phyloP scores from a whole-genome alignment of 192 early-diverging fungal species.

The Coemansia sp. region DNA sequence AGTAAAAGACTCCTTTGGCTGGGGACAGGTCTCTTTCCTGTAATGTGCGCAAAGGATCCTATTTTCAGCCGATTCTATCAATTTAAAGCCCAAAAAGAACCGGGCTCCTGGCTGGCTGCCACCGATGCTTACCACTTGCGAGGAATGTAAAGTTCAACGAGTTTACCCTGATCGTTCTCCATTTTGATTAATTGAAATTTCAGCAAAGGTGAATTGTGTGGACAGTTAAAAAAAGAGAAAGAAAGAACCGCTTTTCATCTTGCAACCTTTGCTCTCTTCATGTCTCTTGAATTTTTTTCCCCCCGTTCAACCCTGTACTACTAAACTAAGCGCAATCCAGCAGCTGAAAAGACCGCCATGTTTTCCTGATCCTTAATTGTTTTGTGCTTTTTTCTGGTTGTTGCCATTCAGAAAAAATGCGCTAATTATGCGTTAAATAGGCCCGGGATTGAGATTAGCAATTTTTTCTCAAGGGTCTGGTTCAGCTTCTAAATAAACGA shows the following conservation, averaged over 20 bases:
- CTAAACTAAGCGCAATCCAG: too few species aligned
- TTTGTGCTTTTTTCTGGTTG: neutral
- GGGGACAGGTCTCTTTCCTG: neutral
- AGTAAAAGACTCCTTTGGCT: neutral
- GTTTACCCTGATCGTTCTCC: conserved; percentile 49
- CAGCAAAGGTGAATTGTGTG: conserved; percentile 16
- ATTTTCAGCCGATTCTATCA: neutral
- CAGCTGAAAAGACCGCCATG: neutral
- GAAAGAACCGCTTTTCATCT: conserved; percentile 20
- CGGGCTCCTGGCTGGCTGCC: neutral
- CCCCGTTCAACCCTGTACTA: too few species aligned
- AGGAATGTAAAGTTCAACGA: conserved; percentile 91
- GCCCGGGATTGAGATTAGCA: neutral
- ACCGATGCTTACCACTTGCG: conserved; percentile 81
- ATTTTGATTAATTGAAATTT: conserved; percentile 32
- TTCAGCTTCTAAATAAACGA: neutral
- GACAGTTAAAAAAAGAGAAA: conserved; percentile 31
- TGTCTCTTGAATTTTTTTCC: neutral
- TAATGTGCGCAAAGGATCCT: neutral
- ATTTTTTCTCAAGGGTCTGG: neutral
- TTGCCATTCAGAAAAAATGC: neutral
- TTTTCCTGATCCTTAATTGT: neutral
- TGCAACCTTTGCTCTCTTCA: neutral
- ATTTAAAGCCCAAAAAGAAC: neutral
- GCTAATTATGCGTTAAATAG: neutral